Evolutionary conservation across 345 rosid species (phyloP).

Genomic region (Camelina laxa): DNA sequence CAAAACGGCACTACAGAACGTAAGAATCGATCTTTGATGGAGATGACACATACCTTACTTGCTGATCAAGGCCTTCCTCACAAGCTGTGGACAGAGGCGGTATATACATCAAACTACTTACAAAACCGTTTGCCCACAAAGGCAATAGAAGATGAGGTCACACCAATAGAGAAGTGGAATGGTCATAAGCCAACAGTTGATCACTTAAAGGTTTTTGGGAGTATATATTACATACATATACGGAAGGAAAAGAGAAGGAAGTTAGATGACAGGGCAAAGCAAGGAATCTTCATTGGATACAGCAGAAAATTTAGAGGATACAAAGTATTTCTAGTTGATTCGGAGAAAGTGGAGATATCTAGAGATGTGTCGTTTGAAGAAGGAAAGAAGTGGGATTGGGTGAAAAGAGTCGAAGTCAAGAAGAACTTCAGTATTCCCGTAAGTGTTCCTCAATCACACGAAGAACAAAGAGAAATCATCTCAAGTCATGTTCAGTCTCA

Average conservation of each 20-base stretch:
- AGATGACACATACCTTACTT: background rate
- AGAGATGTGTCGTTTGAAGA: no score
- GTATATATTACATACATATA: background rate
- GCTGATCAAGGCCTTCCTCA: background rate
- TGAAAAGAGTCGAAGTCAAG: background rate
- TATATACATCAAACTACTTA: background rate
- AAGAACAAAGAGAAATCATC: background rate
- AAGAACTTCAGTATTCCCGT: background rate
- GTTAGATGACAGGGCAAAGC: background rate
- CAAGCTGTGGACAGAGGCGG: background rate
- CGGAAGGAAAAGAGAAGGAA: background rate
- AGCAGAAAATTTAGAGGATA: background rate
- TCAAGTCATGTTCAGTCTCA: background rate
- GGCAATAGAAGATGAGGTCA: background rate
- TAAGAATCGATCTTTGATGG: background rate
- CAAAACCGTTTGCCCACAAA: background rate
- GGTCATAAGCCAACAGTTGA: background rate
- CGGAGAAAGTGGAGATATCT: no score
- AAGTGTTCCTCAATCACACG: background rate
- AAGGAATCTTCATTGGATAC: background rate
- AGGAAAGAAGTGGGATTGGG: background rate
- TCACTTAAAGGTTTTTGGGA: background rate
- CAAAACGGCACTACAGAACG: background rate
- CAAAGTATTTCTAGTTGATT: background rate
- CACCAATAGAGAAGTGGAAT: constrained; percentile 2